Percentiles rank a stretch among this genome's conserved stretches.
These are phyloP conservation scores for Dendryphion nanum DNA, from an alignment of 2,329 filamentous ascomycete genomes.

Conservation along the genomic window DNA sequence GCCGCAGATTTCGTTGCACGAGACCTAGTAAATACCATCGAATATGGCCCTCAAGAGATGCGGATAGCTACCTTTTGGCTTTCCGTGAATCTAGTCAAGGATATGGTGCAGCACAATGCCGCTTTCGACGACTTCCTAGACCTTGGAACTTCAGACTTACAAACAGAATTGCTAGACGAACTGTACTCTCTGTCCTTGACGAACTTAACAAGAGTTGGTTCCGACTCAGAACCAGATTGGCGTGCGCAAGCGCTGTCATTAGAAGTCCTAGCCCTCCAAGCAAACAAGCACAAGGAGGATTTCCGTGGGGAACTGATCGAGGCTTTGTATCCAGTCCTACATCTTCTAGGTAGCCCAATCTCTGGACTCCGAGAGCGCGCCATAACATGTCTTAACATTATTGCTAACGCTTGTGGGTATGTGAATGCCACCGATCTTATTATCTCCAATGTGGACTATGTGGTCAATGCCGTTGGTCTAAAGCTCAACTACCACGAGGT, in stretches of 20 bases:
- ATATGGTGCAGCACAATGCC: constrained; percentile 50
- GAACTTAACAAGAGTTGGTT: constrained; percentile 50
- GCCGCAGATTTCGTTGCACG: constrained; percentile 54
- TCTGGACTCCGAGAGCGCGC: constrained; percentile 73
- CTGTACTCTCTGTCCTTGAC: constrained; percentile 68
- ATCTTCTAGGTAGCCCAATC: constrained; percentile 75
- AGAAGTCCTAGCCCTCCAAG: constrained; percentile 76
- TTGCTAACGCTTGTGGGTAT: constrained; percentile 77
- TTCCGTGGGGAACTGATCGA: constrained; percentile 89
- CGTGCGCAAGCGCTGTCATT: constrained; percentile 74
- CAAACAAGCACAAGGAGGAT: constrained; percentile 61
- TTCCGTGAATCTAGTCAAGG: constrained; percentile 67
- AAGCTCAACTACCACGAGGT: constrained; percentile 91
- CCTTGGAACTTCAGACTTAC: constrained; percentile 36
- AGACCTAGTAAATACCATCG: constrained; percentile 64
- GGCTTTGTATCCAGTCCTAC: constrained; percentile 84
- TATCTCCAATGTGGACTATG: constrained; percentile 90
- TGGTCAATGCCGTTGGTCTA: constrained; percentile 87
- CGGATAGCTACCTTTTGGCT: constrained; percentile 79
- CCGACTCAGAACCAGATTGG: constrained; percentile 58
- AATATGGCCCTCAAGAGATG: constrained; percentile 56
- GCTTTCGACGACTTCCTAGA: constrained; percentile 68
- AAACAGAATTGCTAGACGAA: constrained; percentile 52
- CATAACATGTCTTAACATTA: constrained; percentile 75
- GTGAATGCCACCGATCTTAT: constrained; percentile 72